Evolutionary conservation across 73 alveolate species (phyloP), one percentile per base, ranked within the genome.

Genomic region (Diophrys sp.): DNA sequence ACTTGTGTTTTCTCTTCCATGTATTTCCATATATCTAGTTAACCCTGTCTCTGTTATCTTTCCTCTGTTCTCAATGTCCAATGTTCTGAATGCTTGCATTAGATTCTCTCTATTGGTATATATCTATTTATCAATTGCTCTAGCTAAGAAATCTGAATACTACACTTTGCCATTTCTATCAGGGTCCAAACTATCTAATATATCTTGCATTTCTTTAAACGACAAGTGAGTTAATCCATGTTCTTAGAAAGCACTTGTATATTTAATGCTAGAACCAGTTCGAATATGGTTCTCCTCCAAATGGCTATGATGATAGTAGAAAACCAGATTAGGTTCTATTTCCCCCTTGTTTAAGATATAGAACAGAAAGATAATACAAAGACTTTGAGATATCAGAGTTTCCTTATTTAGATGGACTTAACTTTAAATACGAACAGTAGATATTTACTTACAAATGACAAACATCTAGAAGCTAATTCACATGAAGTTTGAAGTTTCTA

Each of bases 131-230:
- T 73, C 81, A 23, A 73, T 34, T 2, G 81, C 54, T 23, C 78
- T 32, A 8, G 90, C 72, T 0, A 82, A 54, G 72, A 82, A 82
- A 31, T 82, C 90, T 11, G 84, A 56, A 31, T 75, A 82, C 18
- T 82, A 62, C 0, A 82, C 75, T 32, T 75, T 81, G 14, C 90
- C 90, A 25, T 82, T 67, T 18, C 67, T 31, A 32, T 82, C 85
- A 33, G 28, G 74, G 70, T 82, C 90, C 2, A 82, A 57, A 31
- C 28, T 82, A 8, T 33, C 71, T 34, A 82, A 34, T 0, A 82
- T 76, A 1, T 82, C 85, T 31, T 82, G 71, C 23, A 82, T 25
- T 14, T 75, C 71, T 32, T 82, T 79, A 5, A 70, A 44, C 18
- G 62, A 11, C 5, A 44, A 44, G 5, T 44, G n/a, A 5, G 5